phyloP scores from a whole-genome alignment of 345 rosid genomes.

The Eucalyptus tenuipes region DNA sequence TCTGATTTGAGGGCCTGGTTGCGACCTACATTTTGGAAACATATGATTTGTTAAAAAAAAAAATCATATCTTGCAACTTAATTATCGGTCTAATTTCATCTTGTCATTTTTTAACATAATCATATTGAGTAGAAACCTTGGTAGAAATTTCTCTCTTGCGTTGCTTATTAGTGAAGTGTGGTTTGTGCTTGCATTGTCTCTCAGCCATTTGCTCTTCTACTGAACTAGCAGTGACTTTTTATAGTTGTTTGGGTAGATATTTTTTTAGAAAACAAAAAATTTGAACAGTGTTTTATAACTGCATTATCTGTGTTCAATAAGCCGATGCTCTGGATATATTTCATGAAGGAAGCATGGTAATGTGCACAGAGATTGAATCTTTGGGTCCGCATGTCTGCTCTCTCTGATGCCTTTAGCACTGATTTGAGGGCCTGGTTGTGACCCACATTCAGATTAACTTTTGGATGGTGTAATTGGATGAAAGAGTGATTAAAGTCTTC shows the following conservation, averaged over 20 bases:
- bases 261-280: not conserved
- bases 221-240: not conserved
- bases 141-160: not conserved
- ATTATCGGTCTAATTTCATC: not conserved
- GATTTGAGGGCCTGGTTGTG: conserved; percentile 1
- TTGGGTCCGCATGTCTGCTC: not conserved
- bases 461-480: not conserved
- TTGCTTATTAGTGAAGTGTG: not conserved
- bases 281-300: not conserved
- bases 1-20: conserved; percentile 1
- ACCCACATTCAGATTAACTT: not conserved
- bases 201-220: not conserved
- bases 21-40: not conserved
- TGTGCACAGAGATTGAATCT: not conserved
- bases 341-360: conserved; percentile 6
- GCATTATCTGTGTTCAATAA: not conserved
- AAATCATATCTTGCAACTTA: not conserved
- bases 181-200: not conserved
- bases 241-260: not conserved
- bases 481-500: not conserved
- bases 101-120: not conserved
- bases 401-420: not conserved
- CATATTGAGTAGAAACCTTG: not conserved
- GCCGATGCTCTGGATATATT: not conserved
- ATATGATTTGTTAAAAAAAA: not conserved